Conservation (phyloP, 2,329 filamentous ascomycete species). For the Pestalotiopsis sp. region DNA sequence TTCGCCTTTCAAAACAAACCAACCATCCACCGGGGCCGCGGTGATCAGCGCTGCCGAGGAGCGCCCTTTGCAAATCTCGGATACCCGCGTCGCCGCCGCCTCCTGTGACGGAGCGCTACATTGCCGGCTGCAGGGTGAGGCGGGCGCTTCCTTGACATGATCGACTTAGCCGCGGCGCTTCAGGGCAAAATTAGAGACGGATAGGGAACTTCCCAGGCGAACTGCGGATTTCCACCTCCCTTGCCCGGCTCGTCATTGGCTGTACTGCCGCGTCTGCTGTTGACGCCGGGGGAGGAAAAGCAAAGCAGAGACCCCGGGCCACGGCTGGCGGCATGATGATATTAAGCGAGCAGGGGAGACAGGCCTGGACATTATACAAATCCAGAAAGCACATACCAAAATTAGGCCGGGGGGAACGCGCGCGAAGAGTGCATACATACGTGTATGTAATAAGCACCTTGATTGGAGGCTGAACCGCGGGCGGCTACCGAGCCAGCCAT, state of each 20-base stretch:
- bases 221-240: neutral
- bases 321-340: neutral
- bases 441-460: conserved; percentile 6
- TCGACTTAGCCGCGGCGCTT: no score
- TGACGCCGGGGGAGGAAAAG: no score
- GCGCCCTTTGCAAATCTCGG: no score
- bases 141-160: no score
- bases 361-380: neutral
- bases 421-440: neutral
- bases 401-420: neutral
- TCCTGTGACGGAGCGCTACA: no score
- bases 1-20: no score
- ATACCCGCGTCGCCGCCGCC: no score
- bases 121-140: no score
- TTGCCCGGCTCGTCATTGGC: neutral
- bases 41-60: no score
- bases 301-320: neutral
- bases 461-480: conserved; percentile 6
- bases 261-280: neutral
- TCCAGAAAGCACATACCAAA: neutral
- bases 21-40: no score
- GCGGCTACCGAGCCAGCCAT: neutral
- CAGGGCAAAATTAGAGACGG: no score
- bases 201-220: neutral
- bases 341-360: neutral